Evolutionary conservation across 2,329 filamentous ascomycete species (phyloP).

Genomic region (Parastagonospora avenae): DNA sequence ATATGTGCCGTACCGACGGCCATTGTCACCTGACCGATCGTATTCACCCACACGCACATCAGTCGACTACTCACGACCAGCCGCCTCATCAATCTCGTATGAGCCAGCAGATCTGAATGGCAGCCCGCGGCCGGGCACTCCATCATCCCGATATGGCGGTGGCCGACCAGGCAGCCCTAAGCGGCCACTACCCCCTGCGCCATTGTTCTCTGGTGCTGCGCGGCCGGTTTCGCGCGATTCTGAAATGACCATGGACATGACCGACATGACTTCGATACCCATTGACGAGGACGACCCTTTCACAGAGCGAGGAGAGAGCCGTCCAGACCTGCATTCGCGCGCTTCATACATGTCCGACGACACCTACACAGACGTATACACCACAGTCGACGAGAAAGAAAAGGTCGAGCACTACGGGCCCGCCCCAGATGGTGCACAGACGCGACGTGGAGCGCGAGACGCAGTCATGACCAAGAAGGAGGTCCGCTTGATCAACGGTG

Average conservation of each 20-base stretch:
- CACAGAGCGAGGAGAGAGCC: slow-evolving; percentile 63
- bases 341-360: slow-evolving; percentile 58
- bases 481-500: slow-evolving; percentile 94
- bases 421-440: slow-evolving; percentile 84
- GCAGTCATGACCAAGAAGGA: slow-evolving; percentile 92
- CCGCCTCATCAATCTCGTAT: slow-evolving; percentile 73
- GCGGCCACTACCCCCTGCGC: slow-evolving; percentile 84
- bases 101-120: slow-evolving; percentile 90
- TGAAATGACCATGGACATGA: slow-evolving; percentile 61
- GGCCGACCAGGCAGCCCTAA: slow-evolving; percentile 78
- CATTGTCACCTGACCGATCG: slow-evolving; percentile 59
- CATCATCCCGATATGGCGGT: slow-evolving; percentile 85
- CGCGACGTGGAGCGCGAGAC: slow-evolving; percentile 81
- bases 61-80: slow-evolving; percentile 71
- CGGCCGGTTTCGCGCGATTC: slow-evolving; percentile 53
- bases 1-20: slow-evolving; percentile 63
- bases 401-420: slow-evolving; percentile 84
- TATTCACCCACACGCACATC: slow-evolving; percentile 60
- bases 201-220: slow-evolving; percentile 70
- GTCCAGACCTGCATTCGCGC: slow-evolving; percentile 65
- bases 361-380: slow-evolving; percentile 5
- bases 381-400: slow-evolving; percentile 60
- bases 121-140: slow-evolving; percentile 85
- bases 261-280: slow-evolving; percentile 75
- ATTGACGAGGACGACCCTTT: slow-evolving; percentile 75